These are phyloP conservation scores for Solanum chilense DNA, from an alignment of 257 asterid genomes.

Conservation along the genomic window DNA sequence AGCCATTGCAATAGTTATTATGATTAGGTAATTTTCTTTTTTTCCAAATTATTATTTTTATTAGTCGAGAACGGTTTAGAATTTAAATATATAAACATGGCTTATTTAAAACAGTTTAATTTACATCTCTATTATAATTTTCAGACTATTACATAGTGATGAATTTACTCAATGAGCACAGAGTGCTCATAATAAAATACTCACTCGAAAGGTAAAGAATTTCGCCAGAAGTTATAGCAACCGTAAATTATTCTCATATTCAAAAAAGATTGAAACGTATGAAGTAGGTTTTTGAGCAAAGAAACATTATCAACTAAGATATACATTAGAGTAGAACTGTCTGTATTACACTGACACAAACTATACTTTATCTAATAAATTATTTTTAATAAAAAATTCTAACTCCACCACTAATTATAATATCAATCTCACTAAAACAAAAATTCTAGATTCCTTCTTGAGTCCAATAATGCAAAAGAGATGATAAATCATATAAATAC, in stretches of 20 bases:
- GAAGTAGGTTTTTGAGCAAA: background rate
- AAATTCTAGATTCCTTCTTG: background rate
- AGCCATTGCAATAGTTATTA: background rate
- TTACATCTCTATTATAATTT: too few relatives aligned
- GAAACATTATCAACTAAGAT: background rate
- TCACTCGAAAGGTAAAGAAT: background rate
- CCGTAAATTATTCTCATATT: accelerated
- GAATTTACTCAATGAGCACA: too few relatives aligned
- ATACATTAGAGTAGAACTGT: accelerated
- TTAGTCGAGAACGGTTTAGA: background rate
- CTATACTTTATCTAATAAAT: background rate
- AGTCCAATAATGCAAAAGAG: background rate
- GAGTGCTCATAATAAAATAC: too few relatives aligned
- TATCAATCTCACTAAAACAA: background rate
- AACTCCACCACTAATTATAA: accelerated
- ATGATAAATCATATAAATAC: background rate
- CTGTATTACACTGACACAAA: background rate
- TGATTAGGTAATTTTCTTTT: background rate
- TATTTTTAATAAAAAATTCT: too few relatives aligned
- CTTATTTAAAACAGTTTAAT: too few relatives aligned
- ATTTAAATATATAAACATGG: background rate
- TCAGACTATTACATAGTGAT: background rate
- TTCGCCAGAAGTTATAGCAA: too few relatives aligned
- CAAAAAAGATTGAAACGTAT: too few relatives aligned
- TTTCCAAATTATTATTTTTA: background rate